Base-by-base conservation (phyloP, 345 rosid species). In the Conringia planisiliqua region DNA sequence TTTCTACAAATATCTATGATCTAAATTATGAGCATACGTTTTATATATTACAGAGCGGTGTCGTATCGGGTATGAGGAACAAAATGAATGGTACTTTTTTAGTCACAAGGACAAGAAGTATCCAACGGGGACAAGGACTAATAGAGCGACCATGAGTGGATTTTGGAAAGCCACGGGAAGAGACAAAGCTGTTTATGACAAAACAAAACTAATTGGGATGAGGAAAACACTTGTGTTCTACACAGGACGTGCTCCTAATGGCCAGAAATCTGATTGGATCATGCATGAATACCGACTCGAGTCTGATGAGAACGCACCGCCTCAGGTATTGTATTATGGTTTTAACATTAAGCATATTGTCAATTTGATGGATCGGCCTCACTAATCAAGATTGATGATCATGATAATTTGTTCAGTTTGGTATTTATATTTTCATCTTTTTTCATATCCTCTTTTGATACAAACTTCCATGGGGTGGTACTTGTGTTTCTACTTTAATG, bases 121-220 rank as follows among this genome's bases (percentile, higher is more conserved):
- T 80, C 98, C 98, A 1, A 93, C 98, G 0, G 98, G 98, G 66
- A 91, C 98, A 48, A 86, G 98, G 69, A 93, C 98, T 5, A 93
- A 93, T 43, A 77, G 98, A 80, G 98, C 98, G 18, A 93, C 98
- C 22, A 82, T 93, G 85, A 91, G 93, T 14, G 98, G 98, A 7
- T 93, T 93, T 68, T 93, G 98, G 98, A 93, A 93, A 83, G 98
- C 98, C 6, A 93, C 98, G 0, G 98, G 98, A 10, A 67, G 98
- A 78, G 98, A 93, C 88, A 93, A 93, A 73, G 86, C 94, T 9
- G 88, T 93, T n/a, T 91, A 86, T 48, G 96, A 91, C 78, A 91
- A 91, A 81, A 70, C 83, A 24, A 93, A 88, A 68, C 92, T 93
- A 40, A 89, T 93, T 57, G 98, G 98, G 7, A 91, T 93, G 98